A percentile compares a stretch with the other conserved stretches of the same genome.
phyloP scores from a whole-genome alignment of 352 stramenopile genomes.

The Pelagophyceae sp. region DNA sequence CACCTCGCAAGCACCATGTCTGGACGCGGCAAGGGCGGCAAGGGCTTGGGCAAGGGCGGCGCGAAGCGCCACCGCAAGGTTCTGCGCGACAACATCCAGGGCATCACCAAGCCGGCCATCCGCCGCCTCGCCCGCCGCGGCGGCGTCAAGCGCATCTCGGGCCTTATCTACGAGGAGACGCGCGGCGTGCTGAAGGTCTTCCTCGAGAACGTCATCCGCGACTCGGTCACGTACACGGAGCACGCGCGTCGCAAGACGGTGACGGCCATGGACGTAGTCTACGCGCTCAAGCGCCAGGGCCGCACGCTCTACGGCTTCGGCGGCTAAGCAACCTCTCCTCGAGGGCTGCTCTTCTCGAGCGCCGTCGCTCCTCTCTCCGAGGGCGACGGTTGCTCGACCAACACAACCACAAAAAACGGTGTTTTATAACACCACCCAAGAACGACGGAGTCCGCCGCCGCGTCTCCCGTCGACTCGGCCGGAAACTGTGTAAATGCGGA shows the following conservation, averaged over 20 bases:
- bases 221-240: constrained; percentile 90
- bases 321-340: no score
- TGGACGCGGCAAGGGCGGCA: constrained; percentile 81
- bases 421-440: no score
- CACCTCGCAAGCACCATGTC: constrained; percentile 12
- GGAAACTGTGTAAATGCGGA: no score
- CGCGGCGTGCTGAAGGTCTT: constrained; percentile 95
- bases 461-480: no score
- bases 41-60: constrained; percentile 87
- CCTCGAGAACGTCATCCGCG: constrained; percentile 94
- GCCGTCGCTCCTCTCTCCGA: no score
- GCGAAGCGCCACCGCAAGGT: constrained; percentile 93
- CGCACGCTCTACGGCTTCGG: constrained; percentile 87
- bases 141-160: constrained; percentile 93
- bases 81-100: constrained; percentile 91
- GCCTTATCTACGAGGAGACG: constrained; percentile 96
- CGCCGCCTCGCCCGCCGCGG: constrained; percentile 93
- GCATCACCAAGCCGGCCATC: constrained; percentile 92
- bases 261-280: constrained; percentile 96
- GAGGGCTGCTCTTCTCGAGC: no score
- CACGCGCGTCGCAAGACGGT: constrained; percentile 90
- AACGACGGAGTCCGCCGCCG: no score
- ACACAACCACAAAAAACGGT: no score
- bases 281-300: constrained; percentile 92
- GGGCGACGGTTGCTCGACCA: no score